phyloP scores from a whole-genome alignment of 768 basidiomycete species.

The Sistotremastrum niveocremeum region DNA sequence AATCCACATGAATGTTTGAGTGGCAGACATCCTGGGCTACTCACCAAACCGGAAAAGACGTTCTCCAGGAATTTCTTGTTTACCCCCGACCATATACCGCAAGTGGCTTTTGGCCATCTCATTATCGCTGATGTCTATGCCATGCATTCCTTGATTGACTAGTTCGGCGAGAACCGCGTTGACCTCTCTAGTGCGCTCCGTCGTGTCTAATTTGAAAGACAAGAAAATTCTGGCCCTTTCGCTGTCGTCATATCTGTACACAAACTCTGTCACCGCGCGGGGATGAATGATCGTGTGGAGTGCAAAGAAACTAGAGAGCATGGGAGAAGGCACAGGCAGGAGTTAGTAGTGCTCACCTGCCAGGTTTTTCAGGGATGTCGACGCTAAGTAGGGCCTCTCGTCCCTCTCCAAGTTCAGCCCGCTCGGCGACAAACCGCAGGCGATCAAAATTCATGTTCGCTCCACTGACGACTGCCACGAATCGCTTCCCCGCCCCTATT shows the following conservation, averaged over 20 bases:
- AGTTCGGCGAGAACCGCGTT: constrained; percentile 47
- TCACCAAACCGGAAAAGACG: constrained; percentile 85
- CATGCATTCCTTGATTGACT: constrained; percentile 61
- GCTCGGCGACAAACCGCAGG: constrained; percentile 94
- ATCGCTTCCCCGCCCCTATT: constrained; percentile 70
- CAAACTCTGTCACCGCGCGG: constrained; percentile 88
- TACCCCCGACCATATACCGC: constrained; percentile 90
- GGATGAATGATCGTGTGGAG: constrained; percentile 83
- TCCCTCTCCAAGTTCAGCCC: constrained; percentile 93
- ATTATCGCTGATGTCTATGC: constrained; percentile 82
- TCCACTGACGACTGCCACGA: constrained; percentile 86
- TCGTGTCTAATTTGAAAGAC: constrained; percentile 72
- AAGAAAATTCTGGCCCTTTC: constrained; percentile 75
- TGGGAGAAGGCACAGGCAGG: constrained; percentile 1
- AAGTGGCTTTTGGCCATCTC: constrained; percentile 93
- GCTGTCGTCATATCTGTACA: constrained; percentile 71
- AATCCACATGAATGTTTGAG: background rate
- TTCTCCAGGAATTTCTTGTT: constrained; percentile 64
- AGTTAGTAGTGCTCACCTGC: constrained; percentile 43
- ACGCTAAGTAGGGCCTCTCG: constrained; percentile 87
- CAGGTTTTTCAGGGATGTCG: constrained; percentile 86
- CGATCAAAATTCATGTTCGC: constrained; percentile 99
- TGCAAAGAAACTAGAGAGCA: constrained; percentile 55
- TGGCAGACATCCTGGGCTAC: constrained; percentile 17
- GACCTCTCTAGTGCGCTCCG: constrained; percentile 48